phyloP scores from a whole-genome alignment of 2,329 filamentous ascomycete species.

The Talaromyces albobiverticillius region DNA sequence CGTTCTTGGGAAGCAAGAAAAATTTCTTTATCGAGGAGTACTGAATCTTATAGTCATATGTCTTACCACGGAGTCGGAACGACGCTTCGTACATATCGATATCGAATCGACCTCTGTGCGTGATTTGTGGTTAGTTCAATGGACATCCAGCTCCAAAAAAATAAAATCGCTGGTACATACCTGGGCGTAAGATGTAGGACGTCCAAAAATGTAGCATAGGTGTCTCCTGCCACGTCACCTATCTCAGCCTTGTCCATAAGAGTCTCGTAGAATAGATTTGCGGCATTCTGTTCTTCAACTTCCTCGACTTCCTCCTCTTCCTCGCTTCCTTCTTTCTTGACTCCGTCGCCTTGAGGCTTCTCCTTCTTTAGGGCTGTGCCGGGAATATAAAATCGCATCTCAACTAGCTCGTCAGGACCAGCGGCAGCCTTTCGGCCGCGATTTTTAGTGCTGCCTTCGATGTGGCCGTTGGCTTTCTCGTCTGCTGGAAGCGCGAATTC shows the following conservation, averaged over 20 bases:
- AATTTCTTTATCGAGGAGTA: constrained; percentile 98
- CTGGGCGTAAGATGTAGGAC: constrained; percentile 94
- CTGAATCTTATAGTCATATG: constrained; percentile 99
- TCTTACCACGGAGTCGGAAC: constrained; percentile 95
- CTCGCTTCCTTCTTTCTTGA: constrained; percentile 68
- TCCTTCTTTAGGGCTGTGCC: constrained; percentile 73
- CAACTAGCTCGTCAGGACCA: constrained; percentile 87
- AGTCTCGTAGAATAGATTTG: constrained; percentile 96
- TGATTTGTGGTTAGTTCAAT: constrained; percentile 15
- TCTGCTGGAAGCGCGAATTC: constrained; percentile 80
- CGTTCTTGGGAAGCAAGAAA: constrained; percentile 97
- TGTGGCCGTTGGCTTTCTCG: constrained; percentile 66
- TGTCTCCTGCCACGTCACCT: constrained; percentile 97
- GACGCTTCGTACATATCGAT: constrained; percentile 99
- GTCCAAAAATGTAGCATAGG: constrained; percentile 94
- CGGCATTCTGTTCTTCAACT: constrained; percentile 85
- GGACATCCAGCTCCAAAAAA: constrained; percentile 14
- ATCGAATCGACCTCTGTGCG: constrained; percentile 87
- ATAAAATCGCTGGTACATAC: constrained; percentile 44
- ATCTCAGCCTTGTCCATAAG: constrained; percentile 99
- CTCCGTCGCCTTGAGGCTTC: constrained; percentile 61
- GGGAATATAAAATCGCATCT: constrained; percentile 98
- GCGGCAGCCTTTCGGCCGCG: constrained; percentile 88
- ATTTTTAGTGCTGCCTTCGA: constrained; percentile 66
- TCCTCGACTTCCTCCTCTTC: constrained; percentile 47